A percentile compares a stretch with the other conserved stretches of the same genome.
Conservation (phyloP, 106 monocot species). For the Platanthera guangdongensis region DNA sequence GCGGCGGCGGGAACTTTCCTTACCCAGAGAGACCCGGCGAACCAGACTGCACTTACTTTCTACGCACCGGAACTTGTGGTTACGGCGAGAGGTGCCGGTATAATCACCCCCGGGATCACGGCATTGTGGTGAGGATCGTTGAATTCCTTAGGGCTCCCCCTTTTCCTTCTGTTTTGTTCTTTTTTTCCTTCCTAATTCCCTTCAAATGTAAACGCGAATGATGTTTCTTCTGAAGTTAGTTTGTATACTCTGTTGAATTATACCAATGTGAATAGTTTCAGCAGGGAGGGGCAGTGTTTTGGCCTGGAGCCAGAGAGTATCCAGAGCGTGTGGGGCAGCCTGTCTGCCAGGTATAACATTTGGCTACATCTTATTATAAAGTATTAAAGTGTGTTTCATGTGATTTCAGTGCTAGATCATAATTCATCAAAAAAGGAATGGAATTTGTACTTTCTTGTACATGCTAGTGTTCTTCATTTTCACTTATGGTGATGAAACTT, state of each 20-base stretch:
- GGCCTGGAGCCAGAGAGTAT: constrained; percentile 27
- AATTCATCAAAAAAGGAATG: neutral
- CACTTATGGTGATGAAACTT: neutral
- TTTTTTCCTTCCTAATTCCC: neutral
- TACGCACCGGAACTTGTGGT: constrained; percentile 78
- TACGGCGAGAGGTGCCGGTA: constrained; percentile 80
- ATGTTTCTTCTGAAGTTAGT: neutral
- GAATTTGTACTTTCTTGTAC: neutral
- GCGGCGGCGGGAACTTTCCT: constrained; percentile 7
- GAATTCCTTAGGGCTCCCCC: neutral
- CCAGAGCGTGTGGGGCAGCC: constrained; percentile 45
- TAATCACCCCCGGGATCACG: constrained; percentile 76
- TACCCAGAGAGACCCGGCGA: constrained; percentile 85
- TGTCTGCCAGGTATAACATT: constrained; percentile 36
- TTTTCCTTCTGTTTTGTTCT: neutral
- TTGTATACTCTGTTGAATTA: neutral
- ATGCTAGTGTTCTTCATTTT: neutral
- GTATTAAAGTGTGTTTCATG: neutral
- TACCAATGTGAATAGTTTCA: neutral
- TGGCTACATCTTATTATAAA: neutral
- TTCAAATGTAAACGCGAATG: neutral
- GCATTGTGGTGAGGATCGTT: constrained; percentile 4
- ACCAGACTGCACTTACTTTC: constrained; percentile 64
- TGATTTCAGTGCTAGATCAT: neutral
- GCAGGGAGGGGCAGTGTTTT: neutral